Base-by-base conservation (phyloP, 1,139 yeast species). In the Magnusiomyces paraingens region DNA sequence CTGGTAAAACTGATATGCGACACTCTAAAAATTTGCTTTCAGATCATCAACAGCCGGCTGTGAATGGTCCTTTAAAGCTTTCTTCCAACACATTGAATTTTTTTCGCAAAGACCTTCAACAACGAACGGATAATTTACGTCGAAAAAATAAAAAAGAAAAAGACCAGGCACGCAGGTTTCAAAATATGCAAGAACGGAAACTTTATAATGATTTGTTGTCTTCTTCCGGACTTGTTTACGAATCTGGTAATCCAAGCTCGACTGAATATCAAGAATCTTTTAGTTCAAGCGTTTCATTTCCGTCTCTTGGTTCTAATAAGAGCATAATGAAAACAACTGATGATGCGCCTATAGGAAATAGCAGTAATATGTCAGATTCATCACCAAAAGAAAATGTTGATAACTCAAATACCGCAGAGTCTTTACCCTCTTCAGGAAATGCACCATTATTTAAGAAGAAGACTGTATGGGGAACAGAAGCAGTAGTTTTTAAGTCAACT, bases 381-480 rank as follows among this genome's bases (percentile, higher is more conserved):
- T 8, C 21, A 14, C 26, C 14, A 20, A 14, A 14, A 14, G 46
- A 29, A 42, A 26, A n/a, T 21, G 8, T 14, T 20, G 43, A 42
- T 17, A 18, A 32, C 2, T 2, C 18, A 12, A 14, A 18, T 21
- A 11, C 40, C 3, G 17, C 17, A 35, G 38, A 36, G 15, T 42
- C 50, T 5, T 47, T 47, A 14, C 50, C 50, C 17, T 17, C 50
- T 3, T 32, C 38, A n/a, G 42, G 15, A 14, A 32, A 47, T n/a
- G 29, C 26, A 29, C 26, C 42, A 10, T 11, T 20, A 11, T 36
- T 35, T 18, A 38, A 47, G 20, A 47, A 38, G 12, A 47, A 47
- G 35, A 47, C 50, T 10, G 50, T 47, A 6, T 47, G 50, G 50
- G 50, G 50, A 11, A 47, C 50, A 5, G 43, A 38, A n/a, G 50